These are phyloP conservation scores for Termitomyces sp. DNA, from an alignment of 1,284 basidiomycete genomes.

Conservation along the genomic window DNA sequence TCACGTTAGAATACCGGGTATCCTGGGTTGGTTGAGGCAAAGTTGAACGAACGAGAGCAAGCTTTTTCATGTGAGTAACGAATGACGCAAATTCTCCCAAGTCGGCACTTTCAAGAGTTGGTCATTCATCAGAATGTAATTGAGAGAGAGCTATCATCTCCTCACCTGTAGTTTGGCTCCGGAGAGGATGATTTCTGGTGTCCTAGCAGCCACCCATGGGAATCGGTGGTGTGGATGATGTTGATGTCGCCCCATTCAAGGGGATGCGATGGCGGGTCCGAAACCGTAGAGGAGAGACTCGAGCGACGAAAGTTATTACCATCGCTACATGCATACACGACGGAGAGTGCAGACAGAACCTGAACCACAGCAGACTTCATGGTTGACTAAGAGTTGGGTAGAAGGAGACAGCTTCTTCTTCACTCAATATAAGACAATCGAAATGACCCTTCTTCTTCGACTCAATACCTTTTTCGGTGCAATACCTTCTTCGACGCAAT, in stretches of 20 bases:
- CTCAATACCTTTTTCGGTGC: too few species aligned
- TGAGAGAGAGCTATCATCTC: background rate
- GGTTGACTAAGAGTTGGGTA: background rate
- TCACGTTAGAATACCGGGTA: background rate
- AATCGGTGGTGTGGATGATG: constrained; percentile 78
- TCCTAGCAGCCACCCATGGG: constrained; percentile 78
- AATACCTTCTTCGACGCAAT: too few species aligned
- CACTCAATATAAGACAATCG: background rate
- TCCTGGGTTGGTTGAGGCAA: background rate
- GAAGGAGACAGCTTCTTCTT: background rate
- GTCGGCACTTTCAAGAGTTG: constrained; percentile 44
- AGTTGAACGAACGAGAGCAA: constrained; percentile 45
- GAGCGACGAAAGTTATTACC: constrained; percentile 40
- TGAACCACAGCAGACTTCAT: constrained; percentile 8
- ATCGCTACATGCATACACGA: constrained; percentile 24
- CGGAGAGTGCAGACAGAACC: constrained; percentile 17
- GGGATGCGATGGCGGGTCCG: constrained; percentile 51
- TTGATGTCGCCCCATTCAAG: constrained; percentile 78
- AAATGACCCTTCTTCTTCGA: background rate
- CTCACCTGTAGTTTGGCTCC: constrained; percentile 70
- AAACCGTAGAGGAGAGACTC: constrained; percentile 33
- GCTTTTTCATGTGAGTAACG: constrained; percentile 75
- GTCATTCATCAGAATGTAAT: background rate
- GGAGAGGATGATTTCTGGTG: constrained; percentile 66
- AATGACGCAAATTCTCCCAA: constrained; percentile 81